phyloP scores from a whole-genome alignment of 108 stramenopile genomes.

The Heterococcus sp. region DNA sequence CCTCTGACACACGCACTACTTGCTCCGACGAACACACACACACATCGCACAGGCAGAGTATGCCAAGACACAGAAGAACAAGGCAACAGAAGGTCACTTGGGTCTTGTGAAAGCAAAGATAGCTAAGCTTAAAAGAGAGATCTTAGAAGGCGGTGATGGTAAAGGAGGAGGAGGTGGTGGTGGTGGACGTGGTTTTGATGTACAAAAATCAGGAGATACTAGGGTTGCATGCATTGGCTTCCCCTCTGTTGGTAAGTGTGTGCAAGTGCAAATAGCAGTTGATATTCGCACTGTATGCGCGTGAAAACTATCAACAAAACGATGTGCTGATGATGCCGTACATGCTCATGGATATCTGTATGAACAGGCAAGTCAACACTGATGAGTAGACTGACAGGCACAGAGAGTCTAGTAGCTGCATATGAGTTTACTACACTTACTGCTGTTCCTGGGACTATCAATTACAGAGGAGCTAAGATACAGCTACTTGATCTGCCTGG shows the following conservation, averaged over 20 bases:
- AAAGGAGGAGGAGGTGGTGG: conserved; percentile 77
- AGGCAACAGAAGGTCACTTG: conserved; percentile 65
- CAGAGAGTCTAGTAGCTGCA: conserved; percentile 83
- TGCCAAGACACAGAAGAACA: conserved; percentile 70
- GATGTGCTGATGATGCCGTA: no score
- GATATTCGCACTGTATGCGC: no score
- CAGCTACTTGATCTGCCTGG: conserved; percentile 98
- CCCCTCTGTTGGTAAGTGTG: conserved; percentile 95
- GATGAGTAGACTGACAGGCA: conserved; percentile 88
- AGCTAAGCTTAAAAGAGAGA: conserved; percentile 58
- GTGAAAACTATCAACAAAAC: no score
- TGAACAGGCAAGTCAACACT: conserved; percentile 95
- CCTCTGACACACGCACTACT: no score
- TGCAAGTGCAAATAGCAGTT: no score
- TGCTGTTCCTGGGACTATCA: conserved; percentile 96
- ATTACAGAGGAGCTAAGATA: conserved; percentile 95
- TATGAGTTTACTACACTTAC: conserved; percentile 99
- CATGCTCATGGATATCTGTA: no score
- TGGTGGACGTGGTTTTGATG: conserved; percentile 94
- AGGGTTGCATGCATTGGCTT: conserved; percentile 95
- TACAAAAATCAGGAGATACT: conserved; percentile 89
- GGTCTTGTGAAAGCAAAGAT: conserved; percentile 70
- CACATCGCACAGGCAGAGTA: conserved; percentile 55
- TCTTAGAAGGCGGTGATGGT: conserved; percentile 18
- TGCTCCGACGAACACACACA: no score